Percentiles rank a stretch among this genome's conserved stretches.
Conservation (phyloP, 176 grass and related monocot genomes). For the Ampelocalamus luodianensis region DNA sequence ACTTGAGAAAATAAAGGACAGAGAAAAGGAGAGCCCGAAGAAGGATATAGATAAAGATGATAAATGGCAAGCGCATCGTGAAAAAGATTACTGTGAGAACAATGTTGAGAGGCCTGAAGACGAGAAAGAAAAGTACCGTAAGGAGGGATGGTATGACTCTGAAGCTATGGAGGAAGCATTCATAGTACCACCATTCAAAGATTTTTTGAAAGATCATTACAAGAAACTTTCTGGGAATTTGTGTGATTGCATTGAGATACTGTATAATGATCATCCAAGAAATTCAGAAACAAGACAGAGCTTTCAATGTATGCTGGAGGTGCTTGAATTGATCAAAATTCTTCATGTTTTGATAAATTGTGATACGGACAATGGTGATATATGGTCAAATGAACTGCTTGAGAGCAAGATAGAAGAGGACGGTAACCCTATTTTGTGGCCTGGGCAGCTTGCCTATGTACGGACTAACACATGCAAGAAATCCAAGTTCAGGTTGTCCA, state of each 20-base stretch:
- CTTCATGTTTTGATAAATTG: slow-evolving; percentile 38
- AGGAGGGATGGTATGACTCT: no score
- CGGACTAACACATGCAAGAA: slow-evolving; percentile 7
- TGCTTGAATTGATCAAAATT: slow-evolving; percentile 38
- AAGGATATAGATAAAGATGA: background rate
- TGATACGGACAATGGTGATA: background rate
- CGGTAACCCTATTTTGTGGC: background rate
- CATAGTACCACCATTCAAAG: slow-evolving; percentile 20
- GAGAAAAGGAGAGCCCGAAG: background rate
- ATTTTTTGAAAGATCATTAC: slow-evolving; percentile 39
- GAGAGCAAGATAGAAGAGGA: slow-evolving; percentile 34
- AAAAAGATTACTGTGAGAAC: no score
- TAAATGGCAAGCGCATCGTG: no score
- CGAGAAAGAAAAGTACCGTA: background rate
- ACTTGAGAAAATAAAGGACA: background rate
- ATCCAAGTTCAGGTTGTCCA: slow-evolving; percentile 42
- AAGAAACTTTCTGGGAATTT: slow-evolving; percentile 6
- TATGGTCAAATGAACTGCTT: slow-evolving; percentile 39
- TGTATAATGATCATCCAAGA: slow-evolving; percentile 49
- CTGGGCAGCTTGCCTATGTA: slow-evolving; percentile 9
- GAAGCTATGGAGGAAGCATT: background rate
- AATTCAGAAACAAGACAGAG: slow-evolving; percentile 34
- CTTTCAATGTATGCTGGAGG: slow-evolving; percentile 44
- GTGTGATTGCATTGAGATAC: slow-evolving; percentile 19
- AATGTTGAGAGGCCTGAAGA: background rate